Percentiles rank a stretch among this genome's conserved stretches.
Conservation (phyloP, 495 filamentous ascomycete species). For the Bacidia rubella region DNA sequence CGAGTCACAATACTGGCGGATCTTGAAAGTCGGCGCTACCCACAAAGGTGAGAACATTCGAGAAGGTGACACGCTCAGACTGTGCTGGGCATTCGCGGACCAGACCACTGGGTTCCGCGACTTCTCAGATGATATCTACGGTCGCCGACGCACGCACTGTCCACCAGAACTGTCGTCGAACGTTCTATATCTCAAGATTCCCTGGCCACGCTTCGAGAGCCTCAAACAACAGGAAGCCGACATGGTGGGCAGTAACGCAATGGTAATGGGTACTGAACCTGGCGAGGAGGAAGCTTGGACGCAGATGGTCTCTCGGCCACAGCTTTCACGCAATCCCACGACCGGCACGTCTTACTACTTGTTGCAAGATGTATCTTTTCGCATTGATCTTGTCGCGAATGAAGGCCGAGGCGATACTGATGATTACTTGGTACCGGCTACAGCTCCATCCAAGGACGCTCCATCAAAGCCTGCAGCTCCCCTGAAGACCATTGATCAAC, state of each 20-base stretch:
- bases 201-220: not conserved
- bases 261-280: not conserved
- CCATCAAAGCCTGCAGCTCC: too few relatives aligned
- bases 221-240: not conserved
- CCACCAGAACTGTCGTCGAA: not conserved
- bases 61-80: not conserved
- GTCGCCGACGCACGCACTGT: not conserved
- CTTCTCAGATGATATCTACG: not conserved
- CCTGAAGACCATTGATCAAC: too few relatives aligned
- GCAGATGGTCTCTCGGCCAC: too few relatives aligned
- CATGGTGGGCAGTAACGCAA: not conserved
- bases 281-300: not conserved
- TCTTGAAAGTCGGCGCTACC: not conserved
- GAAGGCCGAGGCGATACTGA: not conserved
- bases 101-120: not conserved
- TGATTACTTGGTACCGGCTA: too few relatives aligned
- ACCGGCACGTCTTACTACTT: not conserved
- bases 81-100: not conserved
- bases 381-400: not conserved
- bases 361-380: not conserved
- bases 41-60: not conserved
- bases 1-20: not conserved
- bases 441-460: too few relatives aligned
- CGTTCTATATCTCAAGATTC: not conserved
- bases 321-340: not conserved